These are phyloP conservation scores for Lactarius hengduanensis DNA, from an alignment of 768 basidiomycete species.

Conservation along the genomic window DNA sequence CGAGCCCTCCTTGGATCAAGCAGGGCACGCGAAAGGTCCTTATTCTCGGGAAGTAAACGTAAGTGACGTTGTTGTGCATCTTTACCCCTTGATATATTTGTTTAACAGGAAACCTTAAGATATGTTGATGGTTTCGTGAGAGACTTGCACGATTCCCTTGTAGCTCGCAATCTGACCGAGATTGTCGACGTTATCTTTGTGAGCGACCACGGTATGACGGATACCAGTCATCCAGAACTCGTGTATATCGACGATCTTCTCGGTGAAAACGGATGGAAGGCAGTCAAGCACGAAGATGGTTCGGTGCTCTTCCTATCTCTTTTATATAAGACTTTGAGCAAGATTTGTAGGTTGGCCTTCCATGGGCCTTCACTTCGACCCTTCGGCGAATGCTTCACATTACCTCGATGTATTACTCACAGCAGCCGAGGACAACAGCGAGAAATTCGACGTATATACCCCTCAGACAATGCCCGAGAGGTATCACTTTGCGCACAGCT, in stretches of 20 bases:
- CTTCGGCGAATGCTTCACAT: constrained; percentile 53
- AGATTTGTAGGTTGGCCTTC: constrained; percentile 72
- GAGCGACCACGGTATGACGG: constrained; percentile 89
- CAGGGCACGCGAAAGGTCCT: constrained; percentile 72
- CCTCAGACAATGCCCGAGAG: constrained; percentile 77
- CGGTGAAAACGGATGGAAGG: constrained; percentile 56
- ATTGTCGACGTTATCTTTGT: constrained; percentile 90
- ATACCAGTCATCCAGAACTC: constrained; percentile 73
- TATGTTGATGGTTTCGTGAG: constrained; percentile 74
- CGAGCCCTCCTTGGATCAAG: constrained; percentile 84
- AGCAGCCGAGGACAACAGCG: constrained; percentile 52
- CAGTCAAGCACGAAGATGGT: constrained; percentile 74
- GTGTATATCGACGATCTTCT: constrained; percentile 82
- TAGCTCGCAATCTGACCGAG: constrained; percentile 69
- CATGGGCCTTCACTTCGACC: constrained; percentile 76
- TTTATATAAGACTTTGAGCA: not conserved
- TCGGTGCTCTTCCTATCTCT: not conserved
- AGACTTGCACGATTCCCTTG: constrained; percentile 60
- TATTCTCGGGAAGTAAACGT: constrained; percentile 70
- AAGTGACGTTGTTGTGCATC: constrained; percentile 31
- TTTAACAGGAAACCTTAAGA: constrained; percentile 55
- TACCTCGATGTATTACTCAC: constrained; percentile 54
- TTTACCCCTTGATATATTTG: not conserved
- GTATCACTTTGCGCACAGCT: constrained; percentile 70
- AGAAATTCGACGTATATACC: constrained; percentile 78